Evolutionary conservation across 805 yeast genomes (phyloP).

Genomic region (Cyberlindnera subsufficiens): DNA sequence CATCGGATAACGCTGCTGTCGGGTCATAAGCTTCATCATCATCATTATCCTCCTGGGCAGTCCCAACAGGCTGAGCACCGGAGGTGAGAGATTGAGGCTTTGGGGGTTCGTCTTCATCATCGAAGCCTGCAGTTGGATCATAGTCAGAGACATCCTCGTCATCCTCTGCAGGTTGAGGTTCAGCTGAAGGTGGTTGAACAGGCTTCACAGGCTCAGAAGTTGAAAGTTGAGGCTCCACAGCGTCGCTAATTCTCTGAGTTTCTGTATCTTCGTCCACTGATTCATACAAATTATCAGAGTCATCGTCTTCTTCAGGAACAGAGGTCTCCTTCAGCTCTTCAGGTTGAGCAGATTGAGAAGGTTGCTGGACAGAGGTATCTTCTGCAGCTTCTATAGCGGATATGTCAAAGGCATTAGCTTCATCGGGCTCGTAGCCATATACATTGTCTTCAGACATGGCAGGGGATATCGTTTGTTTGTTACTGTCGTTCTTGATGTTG

Average conservation of each 20-base stretch:
- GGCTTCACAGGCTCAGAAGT: slow-evolving; percentile 3
- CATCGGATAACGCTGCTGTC: slow-evolving; percentile 8
- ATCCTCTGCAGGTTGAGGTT: slow-evolving; percentile 7
- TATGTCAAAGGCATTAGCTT: not conserved
- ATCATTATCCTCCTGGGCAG: not conserved
- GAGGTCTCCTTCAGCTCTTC: no score
- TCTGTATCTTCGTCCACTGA: slow-evolving; percentile 4
- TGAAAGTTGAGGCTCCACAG: not conserved
- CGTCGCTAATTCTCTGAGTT: no score
- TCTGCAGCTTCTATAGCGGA: not conserved
- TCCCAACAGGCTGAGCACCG: not conserved
- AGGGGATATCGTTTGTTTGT: no score
- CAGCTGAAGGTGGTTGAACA: not conserved
- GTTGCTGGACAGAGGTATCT: not conserved
- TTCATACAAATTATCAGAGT: slow-evolving; percentile 8
- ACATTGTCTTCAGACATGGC: slow-evolving; percentile 3
- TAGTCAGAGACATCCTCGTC: slow-evolving; percentile 9
- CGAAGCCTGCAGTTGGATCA: slow-evolving; percentile 5
- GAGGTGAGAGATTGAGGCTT: not conserved
- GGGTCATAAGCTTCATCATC: slow-evolving; percentile 19
- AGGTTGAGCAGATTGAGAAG: no score
- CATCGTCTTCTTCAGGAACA: not conserved
- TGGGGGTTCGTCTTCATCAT: not conserved
- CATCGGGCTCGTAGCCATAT: not conserved
- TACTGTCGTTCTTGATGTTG: no score